Base-by-base conservation (phyloP, 2,329 filamentous ascomycete species). In the Magnaporthiopsis poae region DNA sequence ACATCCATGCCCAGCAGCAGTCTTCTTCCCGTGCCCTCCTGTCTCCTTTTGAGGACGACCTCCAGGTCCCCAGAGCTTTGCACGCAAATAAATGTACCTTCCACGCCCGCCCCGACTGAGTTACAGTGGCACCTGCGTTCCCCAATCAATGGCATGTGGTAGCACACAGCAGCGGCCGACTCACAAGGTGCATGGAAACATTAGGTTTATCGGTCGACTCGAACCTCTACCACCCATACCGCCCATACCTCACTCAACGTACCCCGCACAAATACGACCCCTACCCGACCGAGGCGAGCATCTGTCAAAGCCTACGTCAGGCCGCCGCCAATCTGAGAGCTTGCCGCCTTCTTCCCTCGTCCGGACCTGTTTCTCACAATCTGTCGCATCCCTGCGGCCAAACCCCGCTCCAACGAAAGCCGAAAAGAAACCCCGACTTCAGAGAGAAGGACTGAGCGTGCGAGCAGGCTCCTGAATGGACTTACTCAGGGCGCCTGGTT, bases 401-500 rank as follows among this genome's bases (percentile, higher is more conserved):
- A 56, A 56, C 46, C 46, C 46, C 46, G 46, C 46, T 56, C 46
- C 46, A 56, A 56, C n/a, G 21, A 56, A 56, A 56, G 46, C 46
- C 46, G 18, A 25, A 25, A 25, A 56, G 46, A 21, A 56, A 56
- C n/a, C n/a, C 46, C 46, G 46, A n/a, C 46, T 8, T 21, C 21
- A 21, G 46, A 56, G 46, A 25, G 46, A 21, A 25, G 46, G 46
- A 56, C 7, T 25, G 46, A 56, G n/a, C 46, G 63, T n/a, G 63
- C 52, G 27, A 59, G 46, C 63, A 31, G 60, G 63, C 27, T 64
- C 63, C 63, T 64, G 63, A 27, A 64, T 64, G 63, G 63, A 64
- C 63, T 64, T 60, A 29, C 39, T 31, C 33, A 9, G 25, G 33
- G 63, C 29, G 27, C 63, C 63, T 64, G 63, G 63, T 25, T 64